Evolutionary conservation across 805 yeast genomes (phyloP).

Genomic region (Metschnikowia gruessii): DNA sequence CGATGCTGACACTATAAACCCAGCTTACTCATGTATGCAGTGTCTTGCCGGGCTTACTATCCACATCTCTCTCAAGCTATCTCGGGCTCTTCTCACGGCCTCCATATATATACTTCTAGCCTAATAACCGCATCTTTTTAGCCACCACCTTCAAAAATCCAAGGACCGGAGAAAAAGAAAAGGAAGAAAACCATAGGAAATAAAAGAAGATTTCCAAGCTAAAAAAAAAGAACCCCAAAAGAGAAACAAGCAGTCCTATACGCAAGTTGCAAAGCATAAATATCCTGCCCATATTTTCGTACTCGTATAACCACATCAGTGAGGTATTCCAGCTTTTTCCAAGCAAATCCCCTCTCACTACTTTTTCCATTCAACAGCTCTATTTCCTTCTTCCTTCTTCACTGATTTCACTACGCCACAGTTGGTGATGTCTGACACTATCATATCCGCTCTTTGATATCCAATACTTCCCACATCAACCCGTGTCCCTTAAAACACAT

Average conservation of each 20-base stretch:
- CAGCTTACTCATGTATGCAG: constrained; percentile 6
- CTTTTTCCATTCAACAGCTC: neutral
- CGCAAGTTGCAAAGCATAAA: too few relatives aligned
- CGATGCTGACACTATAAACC: neutral
- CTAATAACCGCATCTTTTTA: neutral
- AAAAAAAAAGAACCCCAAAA: neutral
- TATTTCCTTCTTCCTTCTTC: neutral
- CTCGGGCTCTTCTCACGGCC: neutral
- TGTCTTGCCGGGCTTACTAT: constrained; percentile 2
- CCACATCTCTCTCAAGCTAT: constrained; percentile 4
- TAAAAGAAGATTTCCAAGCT: neutral
- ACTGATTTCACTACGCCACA: too few relatives aligned
- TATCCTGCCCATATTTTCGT: too few relatives aligned
- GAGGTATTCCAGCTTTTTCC: too few relatives aligned
- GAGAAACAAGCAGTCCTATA: neutral
- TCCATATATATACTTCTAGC: neutral
- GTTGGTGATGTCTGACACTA: neutral
- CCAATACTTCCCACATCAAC: neutral
- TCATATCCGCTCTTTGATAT: neutral
- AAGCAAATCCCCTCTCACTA: too few relatives aligned
- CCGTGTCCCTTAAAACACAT: neutral
- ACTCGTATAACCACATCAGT: too few relatives aligned
- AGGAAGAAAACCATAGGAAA: neutral
- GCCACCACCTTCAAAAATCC: neutral
- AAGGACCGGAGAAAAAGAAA: neutral